These are phyloP conservation scores for Yamadazyma songkhlaensis DNA, from an alignment of 1,139 yeast species.

Conservation along the genomic window DNA sequence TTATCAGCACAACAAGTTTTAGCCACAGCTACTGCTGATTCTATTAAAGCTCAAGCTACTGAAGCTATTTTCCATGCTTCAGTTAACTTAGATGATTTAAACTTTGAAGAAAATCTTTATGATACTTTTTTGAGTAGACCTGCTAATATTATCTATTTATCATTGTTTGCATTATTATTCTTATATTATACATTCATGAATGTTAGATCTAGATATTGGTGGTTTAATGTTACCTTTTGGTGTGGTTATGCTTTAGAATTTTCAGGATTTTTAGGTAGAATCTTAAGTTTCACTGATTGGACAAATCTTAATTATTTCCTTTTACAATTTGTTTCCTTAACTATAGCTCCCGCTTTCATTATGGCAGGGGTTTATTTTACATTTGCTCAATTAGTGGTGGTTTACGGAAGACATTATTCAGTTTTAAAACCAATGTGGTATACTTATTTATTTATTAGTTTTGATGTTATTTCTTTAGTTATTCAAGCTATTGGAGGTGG, in stretches of 20 bases:
- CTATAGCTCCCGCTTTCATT: conserved; percentile 38
- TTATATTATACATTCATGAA: conserved; percentile 19
- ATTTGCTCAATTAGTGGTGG: conserved; percentile 31
- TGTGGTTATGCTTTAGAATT: conserved; percentile 34
- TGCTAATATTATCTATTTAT: conserved; percentile 31
- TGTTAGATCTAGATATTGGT: conserved; percentile 23
- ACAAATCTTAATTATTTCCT: conserved; percentile 22
- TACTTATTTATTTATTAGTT: conserved; percentile 32
- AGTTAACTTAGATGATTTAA: conserved; percentile 29
- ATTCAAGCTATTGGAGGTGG: conserved; percentile 41
- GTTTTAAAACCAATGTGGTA: conserved; percentile 31
- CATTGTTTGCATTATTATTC: conserved; percentile 24
- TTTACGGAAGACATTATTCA: conserved; percentile 26
- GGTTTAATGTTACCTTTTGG: conserved; percentile 29
- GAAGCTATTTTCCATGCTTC: conserved; percentile 29
- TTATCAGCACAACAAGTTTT: conserved; percentile 31
- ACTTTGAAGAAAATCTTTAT: conserved; percentile 26
- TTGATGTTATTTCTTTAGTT: conserved; percentile 31
- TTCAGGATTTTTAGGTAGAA: conserved; percentile 70
- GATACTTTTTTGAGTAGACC: conserved; percentile 21
- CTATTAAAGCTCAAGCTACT: conserved; percentile 28
- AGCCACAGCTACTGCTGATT: conserved; percentile 37
- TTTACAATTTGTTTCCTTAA: conserved; percentile 30
- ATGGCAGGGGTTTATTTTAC: conserved; percentile 41
- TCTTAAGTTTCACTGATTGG: conserved; percentile 40